phyloP scores from a whole-genome alignment of 495 filamentous ascomycete genomes.

The Collariella sp. region DNA sequence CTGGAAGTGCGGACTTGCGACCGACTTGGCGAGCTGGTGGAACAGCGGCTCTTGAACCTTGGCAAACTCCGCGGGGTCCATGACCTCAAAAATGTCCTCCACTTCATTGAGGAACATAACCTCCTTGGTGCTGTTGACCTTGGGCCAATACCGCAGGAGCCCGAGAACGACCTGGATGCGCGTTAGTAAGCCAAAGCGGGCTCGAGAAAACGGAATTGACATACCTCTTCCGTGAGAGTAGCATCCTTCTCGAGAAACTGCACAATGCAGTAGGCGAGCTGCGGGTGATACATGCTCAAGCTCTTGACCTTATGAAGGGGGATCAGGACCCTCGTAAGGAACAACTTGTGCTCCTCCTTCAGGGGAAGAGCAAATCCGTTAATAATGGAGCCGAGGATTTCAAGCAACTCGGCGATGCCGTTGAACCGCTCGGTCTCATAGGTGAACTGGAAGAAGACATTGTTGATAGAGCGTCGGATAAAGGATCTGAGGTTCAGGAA shows the following conservation, averaged over 20 bases:
- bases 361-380: conserved; percentile 96
- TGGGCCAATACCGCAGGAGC: conserved; percentile 94
- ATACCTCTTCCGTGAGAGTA: conserved; percentile 89
- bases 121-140: conserved; percentile 98
- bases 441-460: conserved; percentile 99
- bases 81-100: conserved; percentile 99
- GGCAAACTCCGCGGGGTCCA: conserved; percentile 97
- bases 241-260: conserved; percentile 99
- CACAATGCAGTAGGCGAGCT: conserved; percentile 97
- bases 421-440: conserved; percentile 99
- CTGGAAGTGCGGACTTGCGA: conserved; percentile 98
- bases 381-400: conserved; percentile 98
- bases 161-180: conserved; percentile 74
- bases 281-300: conserved; percentile 99
- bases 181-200: background rate
- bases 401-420: conserved; percentile 90
- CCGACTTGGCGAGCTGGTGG: conserved; percentile 93
- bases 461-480: conserved; percentile 97
- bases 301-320: conserved; percentile 98
- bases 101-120: conserved; percentile 99
- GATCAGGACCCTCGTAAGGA: conserved; percentile 85
- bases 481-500: conserved; percentile 96
- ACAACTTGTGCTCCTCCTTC: conserved; percentile 98
- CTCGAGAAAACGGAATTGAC: background rate
- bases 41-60: conserved; percentile 98